These are phyloP conservation scores for Diplotaxis tenuifolia DNA, from an alignment of 345 rosid genomes.

Conservation along the genomic window DNA sequence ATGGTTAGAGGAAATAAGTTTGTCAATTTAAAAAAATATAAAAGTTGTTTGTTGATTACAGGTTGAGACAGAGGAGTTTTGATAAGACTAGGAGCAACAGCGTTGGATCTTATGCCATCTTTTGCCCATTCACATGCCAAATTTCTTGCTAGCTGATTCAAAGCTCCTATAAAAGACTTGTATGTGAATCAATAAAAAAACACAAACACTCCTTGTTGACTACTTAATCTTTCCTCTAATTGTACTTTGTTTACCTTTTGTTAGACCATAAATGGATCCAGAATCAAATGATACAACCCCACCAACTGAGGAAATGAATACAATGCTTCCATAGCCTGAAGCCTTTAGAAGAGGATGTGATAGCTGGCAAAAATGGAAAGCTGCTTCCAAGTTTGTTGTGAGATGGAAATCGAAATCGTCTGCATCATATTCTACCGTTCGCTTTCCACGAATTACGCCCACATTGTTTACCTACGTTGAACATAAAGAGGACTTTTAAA, in stretches of 20 bases:
- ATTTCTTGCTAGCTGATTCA: background rate
- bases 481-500: background rate
- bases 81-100: background rate
- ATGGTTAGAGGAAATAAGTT: background rate
- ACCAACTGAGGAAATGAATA: background rate
- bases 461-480: background rate
- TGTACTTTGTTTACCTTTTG: background rate
- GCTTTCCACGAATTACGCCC: background rate
- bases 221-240: background rate
- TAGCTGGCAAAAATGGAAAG: background rate
- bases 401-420: background rate
- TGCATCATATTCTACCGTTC: background rate
- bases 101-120: background rate
- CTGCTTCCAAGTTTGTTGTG: background rate
- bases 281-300: background rate
- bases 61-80: background rate
- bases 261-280: background rate
- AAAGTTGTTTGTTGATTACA: background rate
- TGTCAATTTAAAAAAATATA: background rate
- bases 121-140: conserved; percentile 3
- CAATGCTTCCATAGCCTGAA: background rate
- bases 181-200: background rate
- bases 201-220: background rate
- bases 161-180: background rate
- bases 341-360: background rate